These are phyloP conservation scores for Coemansia sp. DNA, from an alignment of 192 early-diverging fungal species.

Conservation along the genomic window DNA sequence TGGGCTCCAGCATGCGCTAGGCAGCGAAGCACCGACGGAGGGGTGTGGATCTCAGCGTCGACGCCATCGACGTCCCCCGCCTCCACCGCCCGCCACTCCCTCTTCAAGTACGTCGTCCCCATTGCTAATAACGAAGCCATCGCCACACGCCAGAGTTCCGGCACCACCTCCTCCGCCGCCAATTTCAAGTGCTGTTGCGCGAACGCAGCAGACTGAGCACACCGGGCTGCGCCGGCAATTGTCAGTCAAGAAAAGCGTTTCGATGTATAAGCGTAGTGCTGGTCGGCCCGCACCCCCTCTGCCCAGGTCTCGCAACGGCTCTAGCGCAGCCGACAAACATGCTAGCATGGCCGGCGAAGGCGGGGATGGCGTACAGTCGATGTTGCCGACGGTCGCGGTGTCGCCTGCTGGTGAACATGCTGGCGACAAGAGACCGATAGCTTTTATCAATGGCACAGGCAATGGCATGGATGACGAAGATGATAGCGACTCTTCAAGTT, in stretches of 20 bases:
- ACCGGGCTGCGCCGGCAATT: constrained; percentile 47
- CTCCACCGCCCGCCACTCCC: constrained; percentile 28
- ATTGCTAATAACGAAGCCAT: background rate
- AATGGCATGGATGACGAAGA: constrained; percentile 10
- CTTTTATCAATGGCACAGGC: background rate
- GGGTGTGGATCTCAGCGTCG: background rate
- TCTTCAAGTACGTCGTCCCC: background rate
- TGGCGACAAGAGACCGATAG: background rate
- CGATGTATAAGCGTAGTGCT: constrained; percentile 36
- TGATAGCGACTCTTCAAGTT: constrained; percentile 3
- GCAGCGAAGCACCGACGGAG: background rate
- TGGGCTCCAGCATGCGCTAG: background rate
- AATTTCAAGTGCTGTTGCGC: constrained; percentile 7
- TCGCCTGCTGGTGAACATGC: background rate
- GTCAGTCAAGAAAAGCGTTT: constrained; percentile 50
- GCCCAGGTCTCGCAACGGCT: constrained; percentile 10
- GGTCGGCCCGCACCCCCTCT: constrained; percentile 26
- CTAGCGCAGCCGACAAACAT: background rate
- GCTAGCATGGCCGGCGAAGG: background rate
- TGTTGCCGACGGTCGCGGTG: background rate
- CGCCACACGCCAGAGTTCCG: constrained; percentile 7
- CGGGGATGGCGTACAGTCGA: background rate
- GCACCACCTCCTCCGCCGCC: constrained; percentile 21
- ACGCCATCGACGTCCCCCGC: constrained; percentile 1
- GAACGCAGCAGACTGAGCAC: constrained; percentile 16